These are phyloP conservation scores for Tagetes erecta DNA, from an alignment of 129 eudicot genomes.

Conservation along the genomic window DNA sequence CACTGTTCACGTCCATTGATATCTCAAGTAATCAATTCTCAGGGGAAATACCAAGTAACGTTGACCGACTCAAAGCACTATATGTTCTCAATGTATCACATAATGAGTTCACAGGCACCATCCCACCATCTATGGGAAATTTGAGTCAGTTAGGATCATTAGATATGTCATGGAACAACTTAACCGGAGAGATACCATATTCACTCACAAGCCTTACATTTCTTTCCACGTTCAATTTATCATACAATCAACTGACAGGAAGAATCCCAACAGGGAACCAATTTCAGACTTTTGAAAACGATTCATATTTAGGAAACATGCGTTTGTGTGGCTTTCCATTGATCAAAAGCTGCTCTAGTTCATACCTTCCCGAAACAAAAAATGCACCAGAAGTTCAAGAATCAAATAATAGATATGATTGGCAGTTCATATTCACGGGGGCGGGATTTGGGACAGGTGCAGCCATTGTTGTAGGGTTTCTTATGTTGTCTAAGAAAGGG, in stretches of 20 bases:
- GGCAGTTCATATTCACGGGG: constrained; percentile 67
- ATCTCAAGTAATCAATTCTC: constrained; percentile 52
- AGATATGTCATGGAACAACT: constrained; percentile 60
- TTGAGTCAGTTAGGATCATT: constrained; percentile 56
- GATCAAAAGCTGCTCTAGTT: constrained; percentile 10
- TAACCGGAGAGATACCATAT: constrained; percentile 55
- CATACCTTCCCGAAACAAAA: constrained; percentile 9
- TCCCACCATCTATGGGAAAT: constrained; percentile 58
- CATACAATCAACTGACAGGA: constrained; percentile 53
- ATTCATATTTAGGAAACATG: constrained; percentile 52
- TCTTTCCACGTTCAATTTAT: constrained; percentile 51
- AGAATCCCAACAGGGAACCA: constrained; percentile 50
- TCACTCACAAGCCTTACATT: constrained; percentile 38
- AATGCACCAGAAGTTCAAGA: background rate
- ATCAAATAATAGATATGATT: constrained; percentile 30
- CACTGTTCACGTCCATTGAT: constrained; percentile 60
- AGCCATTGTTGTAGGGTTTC: constrained; percentile 54
- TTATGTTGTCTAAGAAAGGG: constrained; percentile 44
- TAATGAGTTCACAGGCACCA: constrained; percentile 51
- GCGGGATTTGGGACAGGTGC: constrained; percentile 73
- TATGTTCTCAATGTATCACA: constrained; percentile 54
- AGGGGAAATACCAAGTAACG: constrained; percentile 48
- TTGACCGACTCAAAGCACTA: constrained; percentile 50
- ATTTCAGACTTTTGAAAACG: constrained; percentile 36
- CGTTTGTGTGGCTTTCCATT: constrained; percentile 56